These are phyloP conservation scores for Sungouiella blattae DNA, from an alignment of 805 yeast genomes.

Conservation along the genomic window DNA sequence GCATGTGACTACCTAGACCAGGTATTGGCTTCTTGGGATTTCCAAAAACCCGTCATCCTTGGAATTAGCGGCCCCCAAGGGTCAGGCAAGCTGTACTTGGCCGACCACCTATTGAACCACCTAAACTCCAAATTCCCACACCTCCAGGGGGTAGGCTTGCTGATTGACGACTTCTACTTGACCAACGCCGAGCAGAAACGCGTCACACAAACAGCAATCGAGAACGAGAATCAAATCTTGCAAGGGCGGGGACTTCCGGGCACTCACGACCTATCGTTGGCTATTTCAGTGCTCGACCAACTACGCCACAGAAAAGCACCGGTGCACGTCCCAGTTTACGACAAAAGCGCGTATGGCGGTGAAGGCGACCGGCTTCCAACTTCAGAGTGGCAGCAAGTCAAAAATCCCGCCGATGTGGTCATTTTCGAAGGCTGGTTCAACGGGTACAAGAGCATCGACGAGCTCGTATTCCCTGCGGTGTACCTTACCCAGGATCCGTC, in stretches of 20 bases:
- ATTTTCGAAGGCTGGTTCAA: slow-evolving; percentile 94
- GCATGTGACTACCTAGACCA: slow-evolving; percentile 8
- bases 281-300: slow-evolving; percentile 32
- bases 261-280: slow-evolving; percentile 71
- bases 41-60: slow-evolving; percentile 45
- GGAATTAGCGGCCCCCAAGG: slow-evolving; percentile 78
- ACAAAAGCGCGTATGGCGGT: slow-evolving; percentile 69
- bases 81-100: slow-evolving; percentile 65
- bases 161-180: slow-evolving; percentile 85
- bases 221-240: slow-evolving; percentile 46
- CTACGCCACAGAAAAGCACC: slow-evolving; percentile 22
- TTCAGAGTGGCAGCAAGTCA: slow-evolving; percentile 33
- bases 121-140: slow-evolving; percentile 33
- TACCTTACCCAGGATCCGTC: slow-evolving; percentile 19
- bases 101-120: slow-evolving; percentile 35
- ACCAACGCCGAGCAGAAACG: slow-evolving; percentile 56
- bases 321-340: slow-evolving; percentile 60
- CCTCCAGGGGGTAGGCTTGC: slow-evolving; percentile 46
- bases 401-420: slow-evolving; percentile 54
- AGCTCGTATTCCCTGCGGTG: slow-evolving; percentile 16
- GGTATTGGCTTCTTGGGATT: slow-evolving; percentile 4
- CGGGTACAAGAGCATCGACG: slow-evolving; percentile 52
- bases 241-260: slow-evolving; percentile 91
- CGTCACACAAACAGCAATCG: slow-evolving; percentile 31
- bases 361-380: slow-evolving; percentile 67